Evolutionary conservation across 192 early-diverging fungal genomes (phyloP).

Genomic region (Backusella morwellensis): DNA sequence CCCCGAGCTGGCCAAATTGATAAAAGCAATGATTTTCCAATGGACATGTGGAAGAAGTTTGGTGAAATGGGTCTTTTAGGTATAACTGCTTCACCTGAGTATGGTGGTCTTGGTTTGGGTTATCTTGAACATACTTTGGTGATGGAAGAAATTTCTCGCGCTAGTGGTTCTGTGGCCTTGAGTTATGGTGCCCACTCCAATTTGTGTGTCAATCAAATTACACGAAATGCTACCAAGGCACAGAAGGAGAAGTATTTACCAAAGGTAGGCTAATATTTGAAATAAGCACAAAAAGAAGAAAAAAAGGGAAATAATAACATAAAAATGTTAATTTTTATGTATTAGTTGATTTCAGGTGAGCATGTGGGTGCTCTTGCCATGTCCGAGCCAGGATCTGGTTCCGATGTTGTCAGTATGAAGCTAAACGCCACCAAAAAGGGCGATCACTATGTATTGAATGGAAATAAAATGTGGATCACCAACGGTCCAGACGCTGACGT

Average conservation of each 20-base stretch:
- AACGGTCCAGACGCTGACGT: constrained; percentile 91
- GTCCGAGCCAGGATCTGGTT: constrained; percentile 88
- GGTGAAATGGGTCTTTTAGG: constrained; percentile 95
- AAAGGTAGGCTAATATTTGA: constrained; percentile 26
- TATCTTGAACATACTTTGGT: constrained; percentile 88
- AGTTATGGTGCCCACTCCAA: constrained; percentile 98
- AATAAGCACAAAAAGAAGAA: background rate
- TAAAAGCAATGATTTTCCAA: constrained; percentile 83
- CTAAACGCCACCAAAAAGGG: constrained; percentile 80
- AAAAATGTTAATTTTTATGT: background rate
- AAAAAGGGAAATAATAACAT: background rate
- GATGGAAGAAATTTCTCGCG: constrained; percentile 93
- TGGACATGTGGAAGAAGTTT: constrained; percentile 97
- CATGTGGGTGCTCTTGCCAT: constrained; percentile 92
- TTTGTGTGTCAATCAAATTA: constrained; percentile 95
- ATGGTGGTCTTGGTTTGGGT: constrained; percentile 87
- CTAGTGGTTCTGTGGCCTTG: constrained; percentile 86
- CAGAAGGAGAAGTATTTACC: constrained; percentile 93
- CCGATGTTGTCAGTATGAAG: constrained; percentile 93
- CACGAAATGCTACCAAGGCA: constrained; percentile 79
- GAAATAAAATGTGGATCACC: constrained; percentile 96
- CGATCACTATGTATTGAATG: constrained; percentile 82
- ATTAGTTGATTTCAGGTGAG: constrained; percentile 77
- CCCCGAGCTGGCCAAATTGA: constrained; percentile 82
- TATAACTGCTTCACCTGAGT: constrained; percentile 83